These are phyloP conservation scores for Limnanthes douglasii DNA, from an alignment of 345 rosid genomes.

Conservation along the genomic window DNA sequence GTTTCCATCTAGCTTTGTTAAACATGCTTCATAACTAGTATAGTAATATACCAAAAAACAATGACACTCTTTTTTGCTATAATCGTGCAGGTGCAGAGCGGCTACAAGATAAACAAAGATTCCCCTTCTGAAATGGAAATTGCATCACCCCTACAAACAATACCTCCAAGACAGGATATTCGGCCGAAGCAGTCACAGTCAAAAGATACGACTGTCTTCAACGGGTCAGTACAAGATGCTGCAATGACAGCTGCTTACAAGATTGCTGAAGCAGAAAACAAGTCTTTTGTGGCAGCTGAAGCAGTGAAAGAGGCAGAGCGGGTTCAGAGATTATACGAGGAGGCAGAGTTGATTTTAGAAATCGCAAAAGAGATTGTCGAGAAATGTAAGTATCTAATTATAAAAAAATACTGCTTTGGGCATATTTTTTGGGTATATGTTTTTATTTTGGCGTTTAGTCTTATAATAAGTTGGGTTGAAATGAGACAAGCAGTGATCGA, in stretches of 20 bases:
- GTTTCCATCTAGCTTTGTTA: constrained; percentile 15
- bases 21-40: too few species aligned
- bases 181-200: constrained; percentile 14
- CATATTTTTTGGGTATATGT: too few species aligned
- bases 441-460: too few species aligned
- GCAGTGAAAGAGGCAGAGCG: constrained; percentile 40
- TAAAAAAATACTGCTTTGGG: too few species aligned
- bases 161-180: constrained; percentile 21
- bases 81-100: constrained; percentile 43
- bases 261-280: constrained; percentile 58
- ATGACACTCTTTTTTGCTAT: too few species aligned
- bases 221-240: constrained; percentile 26
- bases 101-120: constrained; percentile 30
- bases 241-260: constrained; percentile 47
- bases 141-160: constrained; percentile 26
- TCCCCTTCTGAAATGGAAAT: constrained; percentile 19
- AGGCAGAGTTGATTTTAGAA: constrained; percentile 26
- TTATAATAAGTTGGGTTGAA: too few species aligned
- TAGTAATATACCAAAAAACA: too few species aligned
- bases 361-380: constrained; percentile 28
- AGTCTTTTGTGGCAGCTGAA: constrained; percentile 30
- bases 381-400: constrained; percentile 5
- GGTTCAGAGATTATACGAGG: constrained; percentile 28
- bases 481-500: too few species aligned
- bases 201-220: constrained; percentile 7